A percentile compares a stretch with the other conserved stretches of the same genome.
phyloP scores from a whole-genome alignment of 805 yeast genomes.

The Candida golubevii region DNA sequence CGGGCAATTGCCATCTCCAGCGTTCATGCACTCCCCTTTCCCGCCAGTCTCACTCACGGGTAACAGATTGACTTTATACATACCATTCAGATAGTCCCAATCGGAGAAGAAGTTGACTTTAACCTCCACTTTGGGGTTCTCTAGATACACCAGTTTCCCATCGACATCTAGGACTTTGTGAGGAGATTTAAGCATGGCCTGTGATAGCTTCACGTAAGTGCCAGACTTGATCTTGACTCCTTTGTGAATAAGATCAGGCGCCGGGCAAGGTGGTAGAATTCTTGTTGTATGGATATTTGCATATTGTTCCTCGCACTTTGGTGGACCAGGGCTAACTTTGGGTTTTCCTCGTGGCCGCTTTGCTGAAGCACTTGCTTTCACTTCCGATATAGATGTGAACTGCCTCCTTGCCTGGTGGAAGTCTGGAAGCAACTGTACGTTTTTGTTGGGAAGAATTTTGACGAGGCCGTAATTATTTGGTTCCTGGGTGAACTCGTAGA shows the following conservation, averaged over 20 bases:
- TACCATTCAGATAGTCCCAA: slow-evolving; percentile 34
- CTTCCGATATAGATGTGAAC: slow-evolving; percentile 32
- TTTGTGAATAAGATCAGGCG: slow-evolving; percentile 39
- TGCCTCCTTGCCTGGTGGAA: slow-evolving; percentile 48
- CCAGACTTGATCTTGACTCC: slow-evolving; percentile 53
- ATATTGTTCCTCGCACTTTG: slow-evolving; percentile 31
- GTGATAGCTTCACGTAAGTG: slow-evolving; percentile 41
- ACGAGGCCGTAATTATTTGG: slow-evolving; percentile 78
- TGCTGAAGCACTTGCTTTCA: slow-evolving; percentile 21
- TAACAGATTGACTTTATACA: slow-evolving; percentile 34
- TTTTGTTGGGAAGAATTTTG: slow-evolving; percentile 38
- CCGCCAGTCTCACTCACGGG: not conserved
- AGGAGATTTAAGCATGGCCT: slow-evolving; percentile 39
- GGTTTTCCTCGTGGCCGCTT: slow-evolving; percentile 15
- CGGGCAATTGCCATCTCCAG: slow-evolving; percentile 1
- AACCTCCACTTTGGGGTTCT: slow-evolving; percentile 21
- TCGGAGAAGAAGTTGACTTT: slow-evolving; percentile 16
- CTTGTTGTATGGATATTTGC: slow-evolving; percentile 35
- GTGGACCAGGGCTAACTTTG: slow-evolving; percentile 7
- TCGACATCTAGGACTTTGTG: slow-evolving; percentile 41
- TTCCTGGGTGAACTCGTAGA: slow-evolving; percentile 77
- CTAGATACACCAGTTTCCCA: slow-evolving; percentile 33
- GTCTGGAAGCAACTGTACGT: slow-evolving; percentile 45
- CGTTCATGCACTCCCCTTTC: not conserved
- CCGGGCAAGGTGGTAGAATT: slow-evolving; percentile 44